Evolutionary conservation across 2,329 filamentous ascomycete genomes (phyloP), one percentile per base, ranked within the genome.

Genomic region (Diaporthe citri): DNA sequence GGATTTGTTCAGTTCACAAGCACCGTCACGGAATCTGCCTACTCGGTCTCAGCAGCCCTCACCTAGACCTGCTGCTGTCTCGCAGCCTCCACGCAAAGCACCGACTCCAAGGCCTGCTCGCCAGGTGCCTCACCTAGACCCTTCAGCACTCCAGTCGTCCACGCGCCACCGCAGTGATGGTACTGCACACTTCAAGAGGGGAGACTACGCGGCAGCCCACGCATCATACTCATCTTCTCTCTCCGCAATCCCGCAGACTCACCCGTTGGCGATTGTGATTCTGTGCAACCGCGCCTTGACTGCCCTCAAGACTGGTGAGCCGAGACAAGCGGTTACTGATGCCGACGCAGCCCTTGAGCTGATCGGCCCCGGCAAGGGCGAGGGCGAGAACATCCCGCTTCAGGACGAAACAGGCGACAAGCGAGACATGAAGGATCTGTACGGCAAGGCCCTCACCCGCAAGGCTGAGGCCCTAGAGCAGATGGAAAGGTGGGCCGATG

Each of bases 401-500:
- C 88, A 87, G 34, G 88, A 89, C 73, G 85, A 87, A n/a, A 85
- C 85, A 55, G 89, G 92, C 46, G 88, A 93, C 73, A 86, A 87
- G 28, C 97, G 97, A 78, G 93, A 96, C 64, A 97, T 99, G 94
- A 93, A 91, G 77, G 96, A 98, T 25, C 94, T 98, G 77, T 98
- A 94, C 81, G 96, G 95, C 71, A 99, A 98, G 83, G 96, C 96
- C 0, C 86, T 98, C 41, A 96, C 94, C 85, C 93, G 97, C 72
- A 98, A 98, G 86, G 97, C 97, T 0, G 97, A 99, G 84, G 97
- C 95, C 1, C 88, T 98, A 10, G 97, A 99, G 83, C 94, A 98
- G 81, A 93, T 99, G 88, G 97, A 99, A 85, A 95, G 93, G 82
- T 99, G 96, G 96, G 85, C 86, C 3, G 96, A 98, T 69, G 97